phyloP scores from a whole-genome alignment of 2,329 filamentous ascomycete genomes.

The Tolypocladium tundrense region DNA sequence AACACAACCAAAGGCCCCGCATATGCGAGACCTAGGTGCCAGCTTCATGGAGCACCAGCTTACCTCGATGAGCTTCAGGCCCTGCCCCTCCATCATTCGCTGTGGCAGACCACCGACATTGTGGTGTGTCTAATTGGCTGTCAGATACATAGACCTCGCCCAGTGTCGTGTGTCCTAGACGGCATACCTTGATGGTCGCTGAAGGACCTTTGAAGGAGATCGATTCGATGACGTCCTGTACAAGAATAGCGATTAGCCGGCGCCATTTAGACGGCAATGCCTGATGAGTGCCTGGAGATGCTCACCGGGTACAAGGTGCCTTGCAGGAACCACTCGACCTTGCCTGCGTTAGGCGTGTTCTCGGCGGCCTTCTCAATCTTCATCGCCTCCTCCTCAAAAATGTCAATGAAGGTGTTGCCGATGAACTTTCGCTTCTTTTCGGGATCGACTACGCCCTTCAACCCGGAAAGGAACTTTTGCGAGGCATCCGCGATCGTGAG shows the following conservation, averaged over 20 bases:
- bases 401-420: conserved; percentile 52
- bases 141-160: not conserved
- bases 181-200: conserved; percentile 35
- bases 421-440: conserved; percentile 89
- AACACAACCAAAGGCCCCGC: not conserved
- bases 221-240: conserved; percentile 32
- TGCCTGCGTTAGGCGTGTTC: conserved; percentile 56
- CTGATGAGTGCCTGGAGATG: not conserved
- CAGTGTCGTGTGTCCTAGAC: conserved; percentile 1
- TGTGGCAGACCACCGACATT: conserved; percentile 60
- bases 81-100: conserved; percentile 36
- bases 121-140: conserved; percentile 24
- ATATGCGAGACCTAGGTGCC: not conserved
- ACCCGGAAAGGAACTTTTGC: conserved; percentile 64
- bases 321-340: conserved; percentile 80
- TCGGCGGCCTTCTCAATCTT: conserved; percentile 61
- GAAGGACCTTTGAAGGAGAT: conserved; percentile 37
- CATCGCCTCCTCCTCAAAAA: conserved; percentile 70
- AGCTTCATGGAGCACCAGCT: not conserved
- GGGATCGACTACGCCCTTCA: conserved; percentile 67
- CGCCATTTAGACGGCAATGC: not conserved
- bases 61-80: conserved; percentile 3
- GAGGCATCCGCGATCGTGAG: conserved; percentile 76
- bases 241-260: not conserved
- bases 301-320: conserved; percentile 65